phyloP scores from a whole-genome alignment of 306 rosid species.

The Citrullus colocynthis region DNA sequence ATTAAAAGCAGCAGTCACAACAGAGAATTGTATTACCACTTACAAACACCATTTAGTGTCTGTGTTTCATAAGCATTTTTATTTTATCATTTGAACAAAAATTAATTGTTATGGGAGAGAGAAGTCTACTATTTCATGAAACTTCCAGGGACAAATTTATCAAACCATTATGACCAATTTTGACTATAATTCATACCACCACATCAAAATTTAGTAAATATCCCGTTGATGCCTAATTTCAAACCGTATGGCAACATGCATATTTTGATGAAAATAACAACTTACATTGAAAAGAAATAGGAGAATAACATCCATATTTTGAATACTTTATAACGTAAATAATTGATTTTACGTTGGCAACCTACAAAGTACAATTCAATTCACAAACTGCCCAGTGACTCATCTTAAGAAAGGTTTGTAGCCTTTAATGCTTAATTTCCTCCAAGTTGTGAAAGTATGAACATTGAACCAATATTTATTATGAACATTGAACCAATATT shows the following conservation, averaged over 20 bases:
- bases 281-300: too few species aligned
- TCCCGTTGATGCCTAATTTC: background rate
- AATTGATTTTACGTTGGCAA: background rate
- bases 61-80: background rate
- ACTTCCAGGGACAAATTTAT: background rate
- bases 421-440: background rate
- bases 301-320: background rate
- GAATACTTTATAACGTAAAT: background rate
- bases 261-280: background rate
- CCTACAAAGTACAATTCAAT: background rate
- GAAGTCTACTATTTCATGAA: background rate
- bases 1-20: background rate
- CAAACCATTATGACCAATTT: background rate
- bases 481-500: background rate
- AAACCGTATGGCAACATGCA: background rate
- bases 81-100: background rate
- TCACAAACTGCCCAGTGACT: background rate
- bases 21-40: background rate
- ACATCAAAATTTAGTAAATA: background rate
- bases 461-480: background rate
- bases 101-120: background rate
- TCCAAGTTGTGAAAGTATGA: background rate
- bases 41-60: background rate
- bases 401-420: background rate
- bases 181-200: background rate